phyloP scores from a whole-genome alignment of 495 filamentous ascomycete genomes.

The Penicillium cosmopolitanum region DNA sequence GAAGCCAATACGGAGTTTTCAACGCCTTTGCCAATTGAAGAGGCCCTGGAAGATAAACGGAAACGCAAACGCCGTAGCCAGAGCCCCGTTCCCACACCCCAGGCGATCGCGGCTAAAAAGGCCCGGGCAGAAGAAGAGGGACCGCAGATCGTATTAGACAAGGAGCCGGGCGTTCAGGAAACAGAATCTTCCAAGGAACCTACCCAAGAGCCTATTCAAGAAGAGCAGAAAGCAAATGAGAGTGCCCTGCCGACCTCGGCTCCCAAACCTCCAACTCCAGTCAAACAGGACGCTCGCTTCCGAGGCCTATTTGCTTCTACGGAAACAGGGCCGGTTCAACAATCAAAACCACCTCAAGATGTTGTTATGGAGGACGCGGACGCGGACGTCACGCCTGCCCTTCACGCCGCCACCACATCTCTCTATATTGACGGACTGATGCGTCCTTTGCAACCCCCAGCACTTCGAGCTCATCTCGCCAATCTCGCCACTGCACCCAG shows the following conservation, averaged over 20 bases:
- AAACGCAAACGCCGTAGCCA: constrained; percentile 77
- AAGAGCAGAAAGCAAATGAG: constrained; percentile 22
- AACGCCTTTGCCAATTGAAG: constrained; percentile 40
- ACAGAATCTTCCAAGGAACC: constrained; percentile 8
- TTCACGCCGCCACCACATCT: constrained; percentile 81
- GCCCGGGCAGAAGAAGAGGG: constrained; percentile 39
- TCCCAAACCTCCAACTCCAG: constrained; percentile 7
- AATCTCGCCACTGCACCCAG: constrained; percentile 65
- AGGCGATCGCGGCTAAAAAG: constrained; percentile 49
- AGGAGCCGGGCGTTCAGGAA: constrained; percentile 17
- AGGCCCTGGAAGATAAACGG: constrained; percentile 58
- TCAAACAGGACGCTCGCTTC: constrained; percentile 54
- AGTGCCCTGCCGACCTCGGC: background rate
- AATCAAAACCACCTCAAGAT: constrained; percentile 28
- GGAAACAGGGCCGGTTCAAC: constrained; percentile 22
- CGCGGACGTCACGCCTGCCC: constrained; percentile 61
- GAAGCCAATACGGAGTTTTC: constrained; percentile 37
- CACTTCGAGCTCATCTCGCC: constrained; percentile 68
- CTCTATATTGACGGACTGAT: constrained; percentile 93
- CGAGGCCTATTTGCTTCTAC: constrained; percentile 54
- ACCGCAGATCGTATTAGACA: constrained; percentile 35
- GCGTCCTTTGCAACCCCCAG: constrained; percentile 72
- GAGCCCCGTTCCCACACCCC: constrained; percentile 63
- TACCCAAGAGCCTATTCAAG: background rate
- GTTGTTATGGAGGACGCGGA: constrained; percentile 46